Evolutionary conservation across 306 rosid species (phyloP), one percentile per base, ranked within the genome.

Genomic region (Arachis hypogaea): DNA sequence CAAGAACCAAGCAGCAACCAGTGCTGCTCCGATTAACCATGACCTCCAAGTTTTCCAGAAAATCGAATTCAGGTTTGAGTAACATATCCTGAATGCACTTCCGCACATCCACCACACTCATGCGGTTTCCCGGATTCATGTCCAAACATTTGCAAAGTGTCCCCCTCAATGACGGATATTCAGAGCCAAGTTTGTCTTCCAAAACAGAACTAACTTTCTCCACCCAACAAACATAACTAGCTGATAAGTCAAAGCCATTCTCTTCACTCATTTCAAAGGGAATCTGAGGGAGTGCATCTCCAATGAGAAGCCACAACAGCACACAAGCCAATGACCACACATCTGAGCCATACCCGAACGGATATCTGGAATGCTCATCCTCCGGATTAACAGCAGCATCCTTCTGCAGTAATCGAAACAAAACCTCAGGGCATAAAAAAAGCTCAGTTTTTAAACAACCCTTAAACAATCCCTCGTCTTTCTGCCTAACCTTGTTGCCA

Each of bases 261-360:
- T 76, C 83, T 72, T 59, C 79, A 63, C 80, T 63, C 66, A 67
- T 81, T 67, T 75, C 84, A 18, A 59, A 60, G 52, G 76, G 63
- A 79, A 64, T 68, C 50, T 11, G 79, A 29, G 81, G 79, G 76
- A 88, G 76, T 10, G 43, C 79, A 65, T 84, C 62, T 59, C 98
- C 91, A 69, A 86, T 47, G 18, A 93, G 82, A 76, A 89, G 80
- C 71, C 69, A 74, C 62, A 89, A 59, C 72, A 93, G 69, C 18
- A 88, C 82, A 79, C 88, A 86, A 71, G 85, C 93, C 76, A 88
- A 75, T 57, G 94, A 85, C 96, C 96, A 93, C 51, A 85, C 83
- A 84, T 93, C 97, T 1, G 94, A 83, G 74, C 88, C 71, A 81
- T 30, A 74, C 56, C 88, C 88, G n/a, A 83, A 54, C 3, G 78